Percentiles rank a stretch among this genome's conserved stretches.
These are phyloP conservation scores for Collybia sordida DNA, from an alignment of 768 basidiomycete genomes.

Conservation along the genomic window DNA sequence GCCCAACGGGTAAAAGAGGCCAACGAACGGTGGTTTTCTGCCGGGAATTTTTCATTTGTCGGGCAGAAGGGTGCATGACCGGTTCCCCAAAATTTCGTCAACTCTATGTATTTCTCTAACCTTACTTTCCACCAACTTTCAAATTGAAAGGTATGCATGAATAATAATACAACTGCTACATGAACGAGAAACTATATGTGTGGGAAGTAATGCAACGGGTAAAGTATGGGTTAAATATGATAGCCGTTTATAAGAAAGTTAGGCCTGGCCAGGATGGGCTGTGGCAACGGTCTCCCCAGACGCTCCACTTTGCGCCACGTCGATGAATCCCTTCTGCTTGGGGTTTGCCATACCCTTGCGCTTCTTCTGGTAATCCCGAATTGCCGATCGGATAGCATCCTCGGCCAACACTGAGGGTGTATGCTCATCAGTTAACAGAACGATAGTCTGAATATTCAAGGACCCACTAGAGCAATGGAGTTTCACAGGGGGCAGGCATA, in stretches of 20 bases:
- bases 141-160: conserved; percentile 21
- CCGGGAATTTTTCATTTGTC: conserved; percentile 79
- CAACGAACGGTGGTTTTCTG: conserved; percentile 95
- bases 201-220: conserved; percentile 12
- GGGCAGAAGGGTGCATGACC: conserved; percentile 47
- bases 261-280: conserved; percentile 42
- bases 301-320: conserved; percentile 59
- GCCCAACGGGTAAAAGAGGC: conserved; percentile 92
- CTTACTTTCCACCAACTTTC: conserved; percentile 2
- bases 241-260: conserved; percentile 5
- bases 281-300: conserved; percentile 56
- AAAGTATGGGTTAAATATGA: conserved; percentile 9
- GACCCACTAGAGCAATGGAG: conserved; percentile 88
- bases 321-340: conserved; percentile 64
- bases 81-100: background rate
- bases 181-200: conserved; percentile 14
- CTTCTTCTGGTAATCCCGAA: conserved; percentile 93
- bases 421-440: conserved; percentile 4
- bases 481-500: conserved; percentile 94
- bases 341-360: conserved; percentile 51
- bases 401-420: conserved; percentile 80
- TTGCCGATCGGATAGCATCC: conserved; percentile 98
- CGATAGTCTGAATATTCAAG: conserved; percentile 3
- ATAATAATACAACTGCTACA: conserved; percentile 30
- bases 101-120: background rate